Percentiles rank a stretch among this genome's conserved stretches.
Evolutionary conservation across 2,329 filamentous ascomycete genomes (phyloP).

Genomic region (Periconia sp.): DNA sequence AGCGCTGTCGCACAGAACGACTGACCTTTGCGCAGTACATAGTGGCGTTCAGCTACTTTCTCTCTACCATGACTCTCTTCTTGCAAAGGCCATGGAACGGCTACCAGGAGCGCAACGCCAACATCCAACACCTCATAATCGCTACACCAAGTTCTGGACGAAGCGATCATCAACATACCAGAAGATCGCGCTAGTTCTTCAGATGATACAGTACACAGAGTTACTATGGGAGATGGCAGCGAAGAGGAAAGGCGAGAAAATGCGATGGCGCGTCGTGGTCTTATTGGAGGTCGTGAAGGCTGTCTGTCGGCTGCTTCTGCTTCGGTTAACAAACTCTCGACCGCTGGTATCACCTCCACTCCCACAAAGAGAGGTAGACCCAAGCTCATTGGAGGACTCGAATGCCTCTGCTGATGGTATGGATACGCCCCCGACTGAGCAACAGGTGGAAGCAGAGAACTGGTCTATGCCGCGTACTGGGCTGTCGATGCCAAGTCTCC

Average conservation of each 20-base stretch:
- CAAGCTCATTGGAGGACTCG: conserved; percentile 63
- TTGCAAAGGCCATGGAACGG: conserved; percentile 68
- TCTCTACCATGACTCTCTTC: conserved; percentile 88
- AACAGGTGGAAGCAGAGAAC: conserved; percentile 51
- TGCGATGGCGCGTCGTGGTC: conserved; percentile 86
- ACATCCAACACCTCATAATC: conserved; percentile 62
- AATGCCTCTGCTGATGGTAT: conserved; percentile 54
- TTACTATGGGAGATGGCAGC: conserved; percentile 97
- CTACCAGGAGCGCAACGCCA: conserved; percentile 60
- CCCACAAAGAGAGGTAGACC: conserved; percentile 82
- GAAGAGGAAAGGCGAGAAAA: conserved; percentile 79
- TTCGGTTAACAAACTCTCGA: conserved; percentile 82
- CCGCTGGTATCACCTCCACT: conserved; percentile 83
- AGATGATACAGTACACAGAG: conserved; percentile 94
- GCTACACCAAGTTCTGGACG: conserved; percentile 70
- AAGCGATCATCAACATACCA: conserved; percentile 73
- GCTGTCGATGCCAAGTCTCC: conserved; percentile 81
- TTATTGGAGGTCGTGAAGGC: conserved; percentile 87
- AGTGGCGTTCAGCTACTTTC: conserved; percentile 88
- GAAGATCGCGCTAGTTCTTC: conserved; percentile 79
- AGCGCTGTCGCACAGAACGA: conserved; percentile 8
- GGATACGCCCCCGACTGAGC: conserved; percentile 51
- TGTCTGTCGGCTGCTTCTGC: conserved; percentile 77
- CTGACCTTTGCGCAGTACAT: conserved; percentile 63
- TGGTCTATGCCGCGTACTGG: conserved; percentile 97